phyloP scores from a whole-genome alignment of 2,329 filamentous ascomycete genomes.

The Ophiostoma quercus region DNA sequence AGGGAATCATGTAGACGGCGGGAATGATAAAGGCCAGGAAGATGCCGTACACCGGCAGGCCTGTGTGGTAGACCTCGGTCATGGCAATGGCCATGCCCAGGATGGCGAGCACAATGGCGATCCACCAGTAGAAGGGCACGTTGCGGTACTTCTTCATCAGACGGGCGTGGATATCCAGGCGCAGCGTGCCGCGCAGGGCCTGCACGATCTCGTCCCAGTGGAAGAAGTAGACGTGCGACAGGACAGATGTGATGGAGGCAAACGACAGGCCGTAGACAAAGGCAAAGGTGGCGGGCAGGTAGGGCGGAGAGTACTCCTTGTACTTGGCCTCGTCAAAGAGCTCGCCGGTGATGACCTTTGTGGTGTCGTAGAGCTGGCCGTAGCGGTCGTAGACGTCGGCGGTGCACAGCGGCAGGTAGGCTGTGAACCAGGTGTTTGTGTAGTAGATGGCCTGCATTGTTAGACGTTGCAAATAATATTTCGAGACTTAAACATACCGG shows the following conservation, averaged over 20 bases:
- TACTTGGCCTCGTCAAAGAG: constrained; percentile 46
- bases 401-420: constrained; percentile 48
- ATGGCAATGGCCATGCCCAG: not conserved
- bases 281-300: constrained; percentile 42
- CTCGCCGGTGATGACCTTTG: constrained; percentile 37
- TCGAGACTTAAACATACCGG: not conserved
- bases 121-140: not conserved
- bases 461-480: not conserved
- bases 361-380: constrained; percentile 45
- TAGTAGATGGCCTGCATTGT: constrained; percentile 47
- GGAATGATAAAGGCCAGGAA: not conserved
- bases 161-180: not conserved
- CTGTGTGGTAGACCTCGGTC: not conserved
- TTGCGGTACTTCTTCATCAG: not conserved
- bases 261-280: constrained; percentile 47
- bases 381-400: constrained; percentile 49
- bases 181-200: not conserved
- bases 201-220: not conserved
- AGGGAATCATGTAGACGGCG: not conserved
- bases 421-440: constrained; percentile 52
- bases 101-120: not conserved
- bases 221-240: constrained; percentile 44
- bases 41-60: not conserved
- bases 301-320: constrained; percentile 48
- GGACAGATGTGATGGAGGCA: constrained; percentile 44